Percentiles rank a stretch among this genome's conserved stretches.
Conservation (phyloP, 495 filamentous ascomycete genomes). For the Terfezia claveryi region DNA sequence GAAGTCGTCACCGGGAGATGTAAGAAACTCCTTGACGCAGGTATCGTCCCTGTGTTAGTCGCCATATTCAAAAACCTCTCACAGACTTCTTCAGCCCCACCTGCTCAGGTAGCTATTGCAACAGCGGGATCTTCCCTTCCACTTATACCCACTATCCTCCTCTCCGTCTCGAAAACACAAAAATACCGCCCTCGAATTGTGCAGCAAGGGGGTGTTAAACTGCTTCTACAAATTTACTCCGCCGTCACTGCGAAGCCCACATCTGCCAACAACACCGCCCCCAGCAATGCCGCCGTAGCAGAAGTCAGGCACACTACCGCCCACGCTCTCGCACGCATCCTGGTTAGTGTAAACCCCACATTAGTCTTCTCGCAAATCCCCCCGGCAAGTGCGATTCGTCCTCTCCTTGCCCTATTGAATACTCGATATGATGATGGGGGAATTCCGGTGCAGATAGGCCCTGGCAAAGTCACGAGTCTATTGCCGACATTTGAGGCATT, state of each 20-base stretch:
- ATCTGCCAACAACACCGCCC: constrained; percentile 16
- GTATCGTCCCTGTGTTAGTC: constrained; percentile 49
- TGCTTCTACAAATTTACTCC: constrained; percentile 46
- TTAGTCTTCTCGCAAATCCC: constrained; percentile 67
- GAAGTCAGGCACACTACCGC: constrained; percentile 40
- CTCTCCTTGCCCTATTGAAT: constrained; percentile 48
- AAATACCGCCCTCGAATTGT: constrained; percentile 54
- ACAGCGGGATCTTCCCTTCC: background rate
- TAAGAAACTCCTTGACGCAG: constrained; percentile 49
- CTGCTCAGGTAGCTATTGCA: background rate
- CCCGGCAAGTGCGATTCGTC: constrained; percentile 52
- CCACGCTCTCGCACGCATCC: constrained; percentile 73
- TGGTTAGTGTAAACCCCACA: constrained; percentile 69
- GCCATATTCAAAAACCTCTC: constrained; percentile 46
- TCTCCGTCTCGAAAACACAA: constrained; percentile 47
- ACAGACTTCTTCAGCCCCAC: constrained; percentile 30
- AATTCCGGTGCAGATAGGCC: background rate
- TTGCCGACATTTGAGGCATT: constrained; percentile 75
- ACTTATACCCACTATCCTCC: constrained; percentile 51
- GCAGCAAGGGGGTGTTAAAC: constrained; percentile 75
- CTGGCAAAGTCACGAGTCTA: constrained; percentile 34
- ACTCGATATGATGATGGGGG: constrained; percentile 25
- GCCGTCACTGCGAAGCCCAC: constrained; percentile 29
- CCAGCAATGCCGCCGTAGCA: constrained; percentile 22
- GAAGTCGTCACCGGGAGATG: constrained; percentile 56